Percentiles rank a stretch among this genome's conserved stretches.
Evolutionary conservation across 1,139 yeast genomes (phyloP).

Genomic region (Protomyces pachydermus): DNA sequence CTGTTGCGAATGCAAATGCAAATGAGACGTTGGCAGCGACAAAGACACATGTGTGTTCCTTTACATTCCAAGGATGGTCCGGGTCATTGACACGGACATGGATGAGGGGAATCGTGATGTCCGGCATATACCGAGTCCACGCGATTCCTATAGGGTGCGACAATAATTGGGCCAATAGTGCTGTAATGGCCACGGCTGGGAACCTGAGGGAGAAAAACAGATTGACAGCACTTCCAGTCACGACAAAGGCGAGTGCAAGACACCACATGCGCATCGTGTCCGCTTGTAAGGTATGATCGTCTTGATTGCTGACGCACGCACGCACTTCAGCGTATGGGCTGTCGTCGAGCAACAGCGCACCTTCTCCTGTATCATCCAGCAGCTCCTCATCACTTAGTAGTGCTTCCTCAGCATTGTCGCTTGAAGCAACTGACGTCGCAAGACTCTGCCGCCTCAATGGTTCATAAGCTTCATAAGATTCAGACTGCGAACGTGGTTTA

Average conservation of each 20-base stretch:
- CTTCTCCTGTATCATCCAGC: conserved; percentile 12
- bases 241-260: conserved; percentile 46
- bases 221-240: conserved; percentile 53
- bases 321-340: conserved; percentile 43
- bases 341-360: conserved; percentile 15
- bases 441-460: not conserved
- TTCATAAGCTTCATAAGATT: conserved; percentile 1
- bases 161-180: conserved; percentile 53
- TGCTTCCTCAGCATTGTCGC: not conserved
- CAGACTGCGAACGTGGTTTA: conserved; percentile 5
- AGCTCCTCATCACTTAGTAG: conserved; percentile 15
- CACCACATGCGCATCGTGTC: conserved; percentile 42
- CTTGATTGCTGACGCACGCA: conserved; percentile 61
- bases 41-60: conserved; percentile 24
- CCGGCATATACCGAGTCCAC: conserved; percentile 47
- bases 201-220: conserved; percentile 56
- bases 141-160: conserved; percentile 42
- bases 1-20: conserved; percentile 53
- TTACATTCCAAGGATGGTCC: conserved; percentile 12
- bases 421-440: not conserved
- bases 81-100: conserved; percentile 7
- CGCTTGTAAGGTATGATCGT: conserved; percentile 53
- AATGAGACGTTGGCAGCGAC: conserved; percentile 44
- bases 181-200: conserved; percentile 52
- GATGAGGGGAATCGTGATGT: conserved; percentile 29